Percentiles rank a stretch among this genome's conserved stretches.
These are phyloP conservation scores for Kluyveromyces siamensis DNA, from an alignment of 805 yeast species.

Conservation along the genomic window DNA sequence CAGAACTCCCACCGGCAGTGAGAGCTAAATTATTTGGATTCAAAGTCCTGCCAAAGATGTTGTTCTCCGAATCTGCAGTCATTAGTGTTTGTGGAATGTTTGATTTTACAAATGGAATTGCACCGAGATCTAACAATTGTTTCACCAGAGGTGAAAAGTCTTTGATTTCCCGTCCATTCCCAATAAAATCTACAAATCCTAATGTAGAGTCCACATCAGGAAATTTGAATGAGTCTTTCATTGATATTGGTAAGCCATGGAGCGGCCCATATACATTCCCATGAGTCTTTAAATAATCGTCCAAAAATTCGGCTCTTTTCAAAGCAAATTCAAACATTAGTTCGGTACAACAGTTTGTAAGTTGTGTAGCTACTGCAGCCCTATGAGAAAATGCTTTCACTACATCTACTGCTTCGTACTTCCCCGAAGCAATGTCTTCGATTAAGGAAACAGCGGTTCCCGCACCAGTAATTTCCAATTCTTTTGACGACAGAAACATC, in stretches of 20 bases:
- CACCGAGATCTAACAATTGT: conserved; percentile 32
- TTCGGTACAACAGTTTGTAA: conserved; percentile 28
- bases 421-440: too few relatives aligned
- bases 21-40: conserved; percentile 44
- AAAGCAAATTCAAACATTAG: conserved; percentile 48
- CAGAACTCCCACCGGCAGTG: conserved; percentile 27
- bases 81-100: conserved; percentile 53
- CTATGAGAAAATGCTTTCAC: conserved; percentile 44
- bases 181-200: conserved; percentile 15
- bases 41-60: conserved; percentile 43
- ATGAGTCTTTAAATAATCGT: conserved; percentile 24
- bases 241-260: too few relatives aligned
- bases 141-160: conserved; percentile 17
- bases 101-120: conserved; percentile 51
- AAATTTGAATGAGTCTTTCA: conserved; percentile 8
- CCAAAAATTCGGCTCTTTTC: conserved; percentile 42
- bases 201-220: conserved; percentile 16
- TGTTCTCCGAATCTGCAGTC: conserved; percentile 51
- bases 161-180: conserved; percentile 8
- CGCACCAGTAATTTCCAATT: too few relatives aligned
- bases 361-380: conserved; percentile 47
- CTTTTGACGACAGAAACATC: too few relatives aligned
- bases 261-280: too few relatives aligned
- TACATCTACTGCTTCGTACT: conserved; percentile 3
- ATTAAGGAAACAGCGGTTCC: too few relatives aligned